Percentiles rank a stretch among this genome's conserved stretches.
Conservation (phyloP, 129 eudicot species). For the Tagetes patula region DNA sequence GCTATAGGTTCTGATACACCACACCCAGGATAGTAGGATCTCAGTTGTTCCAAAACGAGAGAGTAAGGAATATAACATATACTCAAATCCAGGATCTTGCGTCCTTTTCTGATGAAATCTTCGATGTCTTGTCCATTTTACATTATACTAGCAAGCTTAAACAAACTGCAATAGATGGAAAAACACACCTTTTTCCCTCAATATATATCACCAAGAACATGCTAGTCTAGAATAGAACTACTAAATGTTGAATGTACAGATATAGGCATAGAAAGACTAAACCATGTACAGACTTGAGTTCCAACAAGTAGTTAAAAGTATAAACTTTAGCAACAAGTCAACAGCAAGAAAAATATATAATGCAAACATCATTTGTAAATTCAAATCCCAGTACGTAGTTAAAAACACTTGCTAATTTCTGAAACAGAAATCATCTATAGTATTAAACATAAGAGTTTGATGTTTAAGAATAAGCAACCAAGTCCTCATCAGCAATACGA, state of each 20-base stretch:
- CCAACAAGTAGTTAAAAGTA: background rate
- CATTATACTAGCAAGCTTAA: conserved; percentile 31
- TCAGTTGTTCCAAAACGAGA: background rate
- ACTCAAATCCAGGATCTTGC: conserved; percentile 31
- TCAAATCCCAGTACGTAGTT: background rate
- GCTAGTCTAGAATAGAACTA: conserved; percentile 2
- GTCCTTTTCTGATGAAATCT: conserved; percentile 62
- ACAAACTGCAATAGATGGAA: conserved; percentile 30
- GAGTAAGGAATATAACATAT: conserved; percentile 3
- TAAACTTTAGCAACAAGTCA: background rate
- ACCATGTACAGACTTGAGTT: background rate
- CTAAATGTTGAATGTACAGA: background rate
- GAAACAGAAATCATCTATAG: background rate
- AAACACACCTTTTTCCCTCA: background rate
- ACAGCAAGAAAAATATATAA: background rate
- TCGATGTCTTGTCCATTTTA: conserved; percentile 40
- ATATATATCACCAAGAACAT: conserved; percentile 11
- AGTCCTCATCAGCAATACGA: background rate
- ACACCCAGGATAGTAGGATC: background rate
- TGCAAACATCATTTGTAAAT: background rate
- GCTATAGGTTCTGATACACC: conserved; percentile 18
- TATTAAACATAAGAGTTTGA: background rate
- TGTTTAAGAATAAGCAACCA: conserved; percentile 7
- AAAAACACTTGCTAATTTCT: background rate
- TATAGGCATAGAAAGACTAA: background rate